Evolutionary conservation across 192 early-diverging fungal genomes (phyloP).

Genomic region (Backusella tarrabulga): DNA sequence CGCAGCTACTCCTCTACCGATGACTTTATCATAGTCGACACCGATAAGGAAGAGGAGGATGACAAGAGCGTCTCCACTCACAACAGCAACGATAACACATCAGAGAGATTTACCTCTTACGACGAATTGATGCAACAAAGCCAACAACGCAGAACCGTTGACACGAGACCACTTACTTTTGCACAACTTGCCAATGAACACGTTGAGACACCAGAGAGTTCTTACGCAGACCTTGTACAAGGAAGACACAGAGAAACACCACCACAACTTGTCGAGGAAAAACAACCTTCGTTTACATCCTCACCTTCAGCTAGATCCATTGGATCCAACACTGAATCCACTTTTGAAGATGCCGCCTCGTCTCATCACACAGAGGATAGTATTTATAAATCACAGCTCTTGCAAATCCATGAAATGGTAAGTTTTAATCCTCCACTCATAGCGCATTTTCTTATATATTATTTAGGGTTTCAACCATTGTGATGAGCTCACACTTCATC

Average conservation of each 20-base stretch:
- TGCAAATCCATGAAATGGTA: slow-evolving; percentile 10
- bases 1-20: not conserved
- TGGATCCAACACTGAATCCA: not conserved
- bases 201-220: too few species aligned
- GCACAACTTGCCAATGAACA: too few species aligned
- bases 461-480: not conserved
- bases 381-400: not conserved
- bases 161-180: not conserved
- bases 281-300: not conserved
- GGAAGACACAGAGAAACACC: too few species aligned
- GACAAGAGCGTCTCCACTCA: not conserved
- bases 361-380: not conserved
- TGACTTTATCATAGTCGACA: slow-evolving; percentile 1
- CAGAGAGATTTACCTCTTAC: too few species aligned
- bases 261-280: not conserved
- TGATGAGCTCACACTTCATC: not conserved
- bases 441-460: not conserved
- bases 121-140: not conserved
- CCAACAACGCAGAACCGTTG: not conserved
- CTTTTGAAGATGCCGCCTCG: not conserved
- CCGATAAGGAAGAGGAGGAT: not conserved
- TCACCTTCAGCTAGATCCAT: not conserved
- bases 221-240: too few species aligned
- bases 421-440: not conserved
- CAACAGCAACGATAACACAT: not conserved